Base-by-base conservation (phyloP, 345 rosid genomes). In the Noccaea bulbosa region DNA sequence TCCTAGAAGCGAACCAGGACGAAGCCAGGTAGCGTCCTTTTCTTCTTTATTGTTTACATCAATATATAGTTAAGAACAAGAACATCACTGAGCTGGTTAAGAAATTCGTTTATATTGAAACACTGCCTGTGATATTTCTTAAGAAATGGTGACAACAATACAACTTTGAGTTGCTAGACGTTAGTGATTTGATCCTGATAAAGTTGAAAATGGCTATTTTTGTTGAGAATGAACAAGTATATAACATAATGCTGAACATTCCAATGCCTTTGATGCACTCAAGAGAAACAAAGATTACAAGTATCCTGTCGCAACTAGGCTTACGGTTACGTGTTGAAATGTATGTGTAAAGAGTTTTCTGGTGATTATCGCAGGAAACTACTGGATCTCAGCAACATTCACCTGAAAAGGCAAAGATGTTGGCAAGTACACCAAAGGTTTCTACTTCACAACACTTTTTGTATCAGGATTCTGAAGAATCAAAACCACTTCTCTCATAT, bases 1-100 rank as follows among this genome's bases (percentile, higher is more conserved):
- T 3, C 78, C 73, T 51, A 45, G 32, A 68, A 67, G 65, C 41
- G 43, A 59, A 22, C 33, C 72, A 49, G 77, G 22, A 40, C 33
- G 17, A 40, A 52, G 51, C 51, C 78, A 86, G 89, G 91, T 88
- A 1, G 22, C 70, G 27, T 73, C 16, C 56, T 69, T 4, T 49
- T 50, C 2, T 17, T 51, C 51, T 30, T 10, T 52, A 3, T 20
- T 32, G 45, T 32, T 8, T 65, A 22, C 59, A 8, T 32, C 30
- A 62, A 11, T 40, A 2, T 22, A 44, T 27, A 16, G 44, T 45
- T 12, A 55, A 34, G 32, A 46, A 58, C 58, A 55, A 34, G 32
- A 46, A 58, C 58, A 38, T 27, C 32, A 57, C 8, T 57, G 16
- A 58, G 6, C 17, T 46, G 47, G n/a, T n/a, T 57, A 0, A 14